Evolutionary conservation across 495 filamentous ascomycete species (phyloP), one percentile per base, ranked within the genome.

Genomic region (Neurospora sp.): DNA sequence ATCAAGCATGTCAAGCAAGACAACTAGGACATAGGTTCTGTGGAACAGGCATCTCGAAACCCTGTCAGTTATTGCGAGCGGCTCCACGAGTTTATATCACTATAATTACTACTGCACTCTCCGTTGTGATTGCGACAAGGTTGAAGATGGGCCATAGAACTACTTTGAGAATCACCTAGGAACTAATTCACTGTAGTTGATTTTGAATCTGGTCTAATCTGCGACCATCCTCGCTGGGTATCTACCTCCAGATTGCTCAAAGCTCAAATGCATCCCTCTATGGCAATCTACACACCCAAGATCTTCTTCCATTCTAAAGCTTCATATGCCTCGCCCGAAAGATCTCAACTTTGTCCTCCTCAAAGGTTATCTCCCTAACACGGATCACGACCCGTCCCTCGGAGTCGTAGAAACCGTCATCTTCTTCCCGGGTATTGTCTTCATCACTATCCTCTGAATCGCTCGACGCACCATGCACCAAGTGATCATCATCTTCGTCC

Each of bases 261-360:
- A 14, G 40, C 12, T 44, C 42, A 44, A 44, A 44, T 44, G n/a
- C 3, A 20, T 20, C 42, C 18, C 8, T 45, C 44, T 47, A 47
- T 3, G 42, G 3, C 42, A 1, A n/a, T 20, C 42, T 45, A 45
- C 3, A 4, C 3, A 10, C n/a, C 20, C 18, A 1, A 31, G 31
- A 18, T 39, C 35, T n/a, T n/a, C 27, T 2, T 6, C 4, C 39
- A 20, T 8, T 4, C 18, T 61, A 94, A 73, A 95, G 81, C 79
- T 86, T 85, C 72, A 89, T 91, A 81, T 93, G 90, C 69, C 93
- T 88, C 12, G 91, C 91, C 81, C 89, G 91, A 82, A 96, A 95
- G 74, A 97, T 90, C 6, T 90, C 89, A 41, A 96, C 90, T 80
- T 94, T 94, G 77, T 96, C 93, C 74, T 96, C 94, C 76, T 94